Conservation (phyloP, 805 yeast genomes). For the Starmerella asiatica region DNA sequence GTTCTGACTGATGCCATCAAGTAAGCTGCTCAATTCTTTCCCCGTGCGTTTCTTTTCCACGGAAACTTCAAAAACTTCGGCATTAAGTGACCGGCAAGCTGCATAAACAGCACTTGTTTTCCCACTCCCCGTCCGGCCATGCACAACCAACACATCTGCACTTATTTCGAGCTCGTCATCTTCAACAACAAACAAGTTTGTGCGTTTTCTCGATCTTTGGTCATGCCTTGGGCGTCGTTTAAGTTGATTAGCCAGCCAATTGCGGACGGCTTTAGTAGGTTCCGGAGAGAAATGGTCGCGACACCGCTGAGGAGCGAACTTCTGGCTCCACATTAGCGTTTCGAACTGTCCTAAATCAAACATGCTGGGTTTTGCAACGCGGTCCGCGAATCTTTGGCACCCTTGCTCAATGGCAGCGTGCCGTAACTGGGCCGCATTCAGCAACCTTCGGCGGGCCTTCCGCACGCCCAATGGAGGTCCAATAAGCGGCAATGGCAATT, state of each 20-base stretch:
- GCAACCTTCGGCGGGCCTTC: background rate
- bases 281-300: slow-evolving; percentile 1
- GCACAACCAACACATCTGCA: slow-evolving; percentile 31
- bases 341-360: slow-evolving; percentile 24
- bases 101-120: slow-evolving; percentile 66
- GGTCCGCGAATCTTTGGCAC: background rate
- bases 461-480: background rate
- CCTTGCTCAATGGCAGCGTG: background rate
- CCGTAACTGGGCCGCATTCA: background rate
- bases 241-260: slow-evolving; percentile 14
- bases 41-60: slow-evolving; percentile 60
- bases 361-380: slow-evolving; percentile 8
- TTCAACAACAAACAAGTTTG: slow-evolving; percentile 24
- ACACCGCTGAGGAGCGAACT: slow-evolving; percentile 19
- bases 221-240: slow-evolving; percentile 3
- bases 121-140: slow-evolving; percentile 65
- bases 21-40: slow-evolving; percentile 47
- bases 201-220: slow-evolving; percentile 4
- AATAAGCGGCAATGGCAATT: background rate
- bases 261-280: background rate
- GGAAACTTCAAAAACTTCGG: slow-evolving; percentile 72
- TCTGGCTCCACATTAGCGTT: slow-evolving; percentile 21
- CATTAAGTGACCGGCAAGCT: slow-evolving; percentile 44
- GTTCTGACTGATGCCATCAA: slow-evolving; percentile 74
- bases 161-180: slow-evolving; percentile 18